Evolutionary conservation across 2,329 filamentous ascomycete genomes (phyloP).

Genomic region (Penicillium sp.): DNA sequence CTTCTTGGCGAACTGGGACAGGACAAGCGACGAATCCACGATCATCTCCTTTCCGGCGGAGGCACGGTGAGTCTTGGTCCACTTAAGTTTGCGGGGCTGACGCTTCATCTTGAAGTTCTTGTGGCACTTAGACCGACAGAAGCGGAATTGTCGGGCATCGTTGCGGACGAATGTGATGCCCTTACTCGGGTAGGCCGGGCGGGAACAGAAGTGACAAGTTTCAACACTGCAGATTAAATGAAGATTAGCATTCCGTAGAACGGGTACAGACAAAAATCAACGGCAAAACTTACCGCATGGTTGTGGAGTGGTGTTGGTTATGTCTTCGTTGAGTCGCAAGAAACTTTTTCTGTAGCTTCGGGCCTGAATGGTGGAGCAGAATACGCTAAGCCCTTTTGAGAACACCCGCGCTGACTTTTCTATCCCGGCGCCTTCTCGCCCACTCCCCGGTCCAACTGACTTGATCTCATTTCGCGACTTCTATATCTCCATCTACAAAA

Average conservation of each 20-base stretch:
- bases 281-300: slow-evolving; percentile 19
- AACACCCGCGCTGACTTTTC: slow-evolving; percentile 32
- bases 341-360: slow-evolving; percentile 21
- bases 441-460: slow-evolving; percentile 4
- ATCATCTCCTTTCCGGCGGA: slow-evolving; percentile 79
- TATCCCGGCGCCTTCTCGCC: slow-evolving; percentile 20
- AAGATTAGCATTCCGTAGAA: slow-evolving; percentile 2
- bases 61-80: slow-evolving; percentile 89
- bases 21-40: slow-evolving; percentile 74
- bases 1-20: slow-evolving; percentile 69
- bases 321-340: slow-evolving; percentile 17
- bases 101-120: slow-evolving; percentile 95
- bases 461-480: slow-evolving; percentile 3
- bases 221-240: slow-evolving; percentile 38
- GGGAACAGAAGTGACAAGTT: slow-evolving; percentile 63
- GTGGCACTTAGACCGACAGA: slow-evolving; percentile 61
- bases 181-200: slow-evolving; percentile 57
- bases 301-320: slow-evolving; percentile 18
- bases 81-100: slow-evolving; percentile 91
- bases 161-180: slow-evolving; percentile 60
- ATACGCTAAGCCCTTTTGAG: slow-evolving; percentile 29
- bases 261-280: background rate
- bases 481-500: slow-evolving; percentile 18
- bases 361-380: slow-evolving; percentile 22
- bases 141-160: slow-evolving; percentile 57